These are phyloP conservation scores for Zygoascus flipseniorum DNA, from an alignment of 805 yeast species.

Conservation along the genomic window DNA sequence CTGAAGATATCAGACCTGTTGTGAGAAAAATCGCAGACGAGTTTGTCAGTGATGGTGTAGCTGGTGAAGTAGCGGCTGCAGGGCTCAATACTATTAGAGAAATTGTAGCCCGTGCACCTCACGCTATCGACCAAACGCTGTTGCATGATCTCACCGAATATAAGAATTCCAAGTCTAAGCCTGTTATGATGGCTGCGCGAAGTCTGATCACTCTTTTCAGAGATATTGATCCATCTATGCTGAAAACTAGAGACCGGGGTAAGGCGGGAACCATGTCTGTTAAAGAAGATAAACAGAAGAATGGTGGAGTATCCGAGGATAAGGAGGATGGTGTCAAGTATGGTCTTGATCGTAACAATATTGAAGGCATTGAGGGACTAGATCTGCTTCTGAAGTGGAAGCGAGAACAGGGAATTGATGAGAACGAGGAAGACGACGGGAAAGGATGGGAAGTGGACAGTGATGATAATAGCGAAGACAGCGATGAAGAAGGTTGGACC, in stretches of 20 bases:
- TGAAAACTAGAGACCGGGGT: constrained; percentile 84
- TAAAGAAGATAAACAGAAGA: constrained; percentile 42
- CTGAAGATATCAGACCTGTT: constrained; percentile 73
- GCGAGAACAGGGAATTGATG: constrained; percentile 45
- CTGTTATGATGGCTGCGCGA: constrained; percentile 92
- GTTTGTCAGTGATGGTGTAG: constrained; percentile 96
- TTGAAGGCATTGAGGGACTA: constrained; percentile 80
- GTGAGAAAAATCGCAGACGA: constrained; percentile 93
- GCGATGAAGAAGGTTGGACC: constrained; percentile 81
- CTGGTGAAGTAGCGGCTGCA: constrained; percentile 96
- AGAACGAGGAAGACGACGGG: constrained; percentile 54
- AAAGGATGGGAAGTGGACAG: constrained; percentile 48
- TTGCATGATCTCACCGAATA: constrained; percentile 86
- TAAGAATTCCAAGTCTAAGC: constrained; percentile 86
- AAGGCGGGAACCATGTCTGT: constrained; percentile 80
- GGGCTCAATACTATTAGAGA: constrained; percentile 95
- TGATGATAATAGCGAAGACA: constrained; percentile 40
- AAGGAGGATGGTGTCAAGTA: constrained; percentile 31
- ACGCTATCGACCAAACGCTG: constrained; percentile 82
- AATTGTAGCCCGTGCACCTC: constrained; percentile 84
- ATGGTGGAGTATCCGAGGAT: constrained; percentile 36
- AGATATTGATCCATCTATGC: constrained; percentile 95
- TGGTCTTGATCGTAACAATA: constrained; percentile 61
- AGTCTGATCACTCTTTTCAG: constrained; percentile 78
- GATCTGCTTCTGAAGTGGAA: constrained; percentile 88